Conservation (phyloP, 805 yeast genomes). For the Pichia deserticola region DNA sequence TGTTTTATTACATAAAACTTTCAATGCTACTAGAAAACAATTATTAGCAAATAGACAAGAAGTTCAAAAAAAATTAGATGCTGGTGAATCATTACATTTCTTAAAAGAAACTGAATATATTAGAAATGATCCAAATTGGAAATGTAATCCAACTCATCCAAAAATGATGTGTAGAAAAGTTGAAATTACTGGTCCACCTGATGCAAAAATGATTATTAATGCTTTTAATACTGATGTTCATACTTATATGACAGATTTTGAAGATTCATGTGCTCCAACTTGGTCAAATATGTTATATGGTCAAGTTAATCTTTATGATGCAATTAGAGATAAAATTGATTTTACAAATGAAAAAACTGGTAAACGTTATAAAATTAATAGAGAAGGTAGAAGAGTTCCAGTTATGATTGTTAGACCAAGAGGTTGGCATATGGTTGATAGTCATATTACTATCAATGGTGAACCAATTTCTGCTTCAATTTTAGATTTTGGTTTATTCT, state of each 20-base stretch:
- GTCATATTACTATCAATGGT: slow-evolving; percentile 62
- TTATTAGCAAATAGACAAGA: slow-evolving; percentile 54
- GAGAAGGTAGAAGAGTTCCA: slow-evolving; percentile 54
- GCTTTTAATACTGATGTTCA: slow-evolving; percentile 74
- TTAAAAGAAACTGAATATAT: slow-evolving; percentile 61
- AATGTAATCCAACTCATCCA: slow-evolving; percentile 64
- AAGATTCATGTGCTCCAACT: slow-evolving; percentile 79
- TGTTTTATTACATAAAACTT: slow-evolving; percentile 66
- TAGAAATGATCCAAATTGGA: slow-evolving; percentile 69
- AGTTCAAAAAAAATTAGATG: slow-evolving; percentile 55
- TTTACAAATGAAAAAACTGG: slow-evolving; percentile 34
- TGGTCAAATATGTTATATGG: slow-evolving; percentile 77
- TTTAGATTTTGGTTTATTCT: slow-evolving; percentile 72
- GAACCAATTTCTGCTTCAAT: slow-evolving; percentile 74
- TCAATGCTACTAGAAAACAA: slow-evolving; percentile 52
- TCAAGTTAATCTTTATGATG: slow-evolving; percentile 72
- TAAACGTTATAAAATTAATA: slow-evolving; percentile 33
- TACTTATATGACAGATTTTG: slow-evolving; percentile 83
- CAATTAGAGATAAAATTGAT: slow-evolving; percentile 59
- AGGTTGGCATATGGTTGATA: slow-evolving; percentile 81
- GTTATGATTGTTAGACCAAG: slow-evolving; percentile 80
- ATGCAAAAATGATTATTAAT: slow-evolving; percentile 75
- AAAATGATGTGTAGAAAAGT: slow-evolving; percentile 69
- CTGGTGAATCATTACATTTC: slow-evolving; percentile 55
- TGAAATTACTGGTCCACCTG: slow-evolving; percentile 83